Evolutionary conservation across 2,329 filamentous ascomycete species (phyloP).

Genomic region (Leptographium procerum): DNA sequence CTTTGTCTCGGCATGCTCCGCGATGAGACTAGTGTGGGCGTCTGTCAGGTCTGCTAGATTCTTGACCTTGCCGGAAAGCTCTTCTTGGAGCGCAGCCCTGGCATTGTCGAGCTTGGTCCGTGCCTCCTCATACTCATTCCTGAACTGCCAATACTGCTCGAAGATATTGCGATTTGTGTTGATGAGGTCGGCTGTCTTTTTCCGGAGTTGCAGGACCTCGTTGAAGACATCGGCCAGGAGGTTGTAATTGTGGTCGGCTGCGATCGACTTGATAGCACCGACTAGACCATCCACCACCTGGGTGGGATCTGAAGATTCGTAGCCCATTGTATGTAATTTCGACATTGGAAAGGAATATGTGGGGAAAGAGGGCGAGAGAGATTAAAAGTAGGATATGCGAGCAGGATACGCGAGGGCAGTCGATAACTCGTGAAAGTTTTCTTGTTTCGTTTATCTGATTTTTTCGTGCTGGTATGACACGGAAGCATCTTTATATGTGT

Average conservation of each 20-base stretch:
- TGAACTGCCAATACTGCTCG: slow-evolving; percentile 22
- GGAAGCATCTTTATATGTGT: neutral
- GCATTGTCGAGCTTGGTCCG: slow-evolving; percentile 16
- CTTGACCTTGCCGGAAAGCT: slow-evolving; percentile 14
- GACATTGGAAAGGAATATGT: neutral
- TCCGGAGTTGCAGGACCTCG: slow-evolving; percentile 20
- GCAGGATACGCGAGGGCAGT: neutral
- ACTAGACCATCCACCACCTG: slow-evolving; percentile 20
- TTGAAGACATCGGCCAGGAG: slow-evolving; percentile 21
- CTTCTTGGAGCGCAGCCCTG: slow-evolving; percentile 16
- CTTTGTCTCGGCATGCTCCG: slow-evolving; percentile 14
- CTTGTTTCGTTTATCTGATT: neutral
- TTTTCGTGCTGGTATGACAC: neutral
- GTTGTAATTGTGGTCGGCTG: slow-evolving; percentile 23
- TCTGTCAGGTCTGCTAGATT: slow-evolving; percentile 14
- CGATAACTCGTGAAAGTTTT: neutral
- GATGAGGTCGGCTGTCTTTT: slow-evolving; percentile 20
- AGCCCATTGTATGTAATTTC: neutral
- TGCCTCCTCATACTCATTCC: slow-evolving; percentile 20
- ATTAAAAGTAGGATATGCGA: neutral
- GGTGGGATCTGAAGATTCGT: slow-evolving; percentile 4
- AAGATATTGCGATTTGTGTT: slow-evolving; percentile 20
- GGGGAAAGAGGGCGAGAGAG: neutral
- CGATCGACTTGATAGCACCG: slow-evolving; percentile 21
- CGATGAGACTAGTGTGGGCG: slow-evolving; percentile 8